These are phyloP conservation scores for Myxozyma monticola DNA, from an alignment of 805 yeast genomes.

Conservation along the genomic window DNA sequence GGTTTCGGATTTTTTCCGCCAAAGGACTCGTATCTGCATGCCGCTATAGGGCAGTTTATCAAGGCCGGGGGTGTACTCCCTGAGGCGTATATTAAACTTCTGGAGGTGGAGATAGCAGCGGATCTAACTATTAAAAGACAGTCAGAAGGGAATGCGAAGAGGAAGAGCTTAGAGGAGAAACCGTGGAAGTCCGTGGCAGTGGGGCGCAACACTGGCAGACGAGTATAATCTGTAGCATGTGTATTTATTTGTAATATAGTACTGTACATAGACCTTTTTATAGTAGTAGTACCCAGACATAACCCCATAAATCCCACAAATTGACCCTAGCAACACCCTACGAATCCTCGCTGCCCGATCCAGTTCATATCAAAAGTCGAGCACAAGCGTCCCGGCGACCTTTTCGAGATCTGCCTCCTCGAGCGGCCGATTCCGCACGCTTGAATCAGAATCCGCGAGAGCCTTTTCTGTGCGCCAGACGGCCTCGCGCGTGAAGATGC, in stretches of 20 bases:
- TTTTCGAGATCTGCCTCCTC: constrained; percentile 48
- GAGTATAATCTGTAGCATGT: too few relatives aligned
- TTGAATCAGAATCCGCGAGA: not conserved
- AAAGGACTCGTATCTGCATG: not conserved
- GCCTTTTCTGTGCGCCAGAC: constrained; percentile 39
- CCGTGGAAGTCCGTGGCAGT: too few relatives aligned
- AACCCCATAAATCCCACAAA: too few relatives aligned
- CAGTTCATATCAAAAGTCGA: constrained; percentile 46
- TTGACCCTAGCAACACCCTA: too few relatives aligned
- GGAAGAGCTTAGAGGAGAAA: not conserved
- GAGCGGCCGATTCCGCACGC: constrained; percentile 32
- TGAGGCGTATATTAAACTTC: too few relatives aligned
- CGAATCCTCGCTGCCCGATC: too few relatives aligned
- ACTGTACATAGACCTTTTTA: too few relatives aligned
- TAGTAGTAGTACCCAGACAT: too few relatives aligned
- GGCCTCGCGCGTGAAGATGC: constrained; percentile 51
- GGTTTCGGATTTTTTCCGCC: not conserved
- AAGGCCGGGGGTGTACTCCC: not conserved
- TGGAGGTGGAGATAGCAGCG: too few relatives aligned
- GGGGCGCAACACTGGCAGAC: too few relatives aligned
- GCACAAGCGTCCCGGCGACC: constrained; percentile 48
- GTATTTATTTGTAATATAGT: too few relatives aligned
- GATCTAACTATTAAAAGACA: not conserved
- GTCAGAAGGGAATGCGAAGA: not conserved
- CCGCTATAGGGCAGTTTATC: not conserved